A percentile compares a stretch with the other conserved stretches of the same genome.
Evolutionary conservation across 805 yeast species (phyloP).

Genomic region (Kodamaea jinghongensis): DNA sequence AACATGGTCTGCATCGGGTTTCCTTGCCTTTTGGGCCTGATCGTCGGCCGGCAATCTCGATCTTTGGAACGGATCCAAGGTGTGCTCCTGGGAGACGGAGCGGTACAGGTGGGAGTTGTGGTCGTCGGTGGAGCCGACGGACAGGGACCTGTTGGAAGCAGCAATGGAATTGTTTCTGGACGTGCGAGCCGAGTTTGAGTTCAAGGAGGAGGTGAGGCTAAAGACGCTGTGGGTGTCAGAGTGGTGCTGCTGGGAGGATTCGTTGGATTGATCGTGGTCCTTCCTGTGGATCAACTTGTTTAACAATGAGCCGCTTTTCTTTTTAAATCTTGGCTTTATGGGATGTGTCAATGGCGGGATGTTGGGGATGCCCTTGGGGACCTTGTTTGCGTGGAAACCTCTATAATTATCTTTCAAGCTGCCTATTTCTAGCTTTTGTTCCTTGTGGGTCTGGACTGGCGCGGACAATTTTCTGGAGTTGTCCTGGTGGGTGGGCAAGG

Average conservation of each 20-base stretch:
- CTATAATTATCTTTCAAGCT: conserved; percentile 27
- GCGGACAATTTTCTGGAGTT: not conserved
- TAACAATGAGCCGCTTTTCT: conserved; percentile 34
- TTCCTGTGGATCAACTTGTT: conserved; percentile 41
- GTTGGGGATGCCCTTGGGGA: conserved; percentile 27
- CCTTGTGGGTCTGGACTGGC: not conserved
- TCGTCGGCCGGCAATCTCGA: not conserved
- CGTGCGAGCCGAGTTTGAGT: conserved; percentile 6
- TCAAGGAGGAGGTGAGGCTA: conserved; percentile 2
- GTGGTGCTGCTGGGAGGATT: not conserved
- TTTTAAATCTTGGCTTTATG: conserved; percentile 45
- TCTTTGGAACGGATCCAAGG: not conserved
- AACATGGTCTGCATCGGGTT: too few relatives aligned
- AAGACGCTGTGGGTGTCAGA: conserved; percentile 1
- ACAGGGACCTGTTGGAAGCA: conserved; percentile 6
- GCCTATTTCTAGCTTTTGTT: conserved; percentile 2
- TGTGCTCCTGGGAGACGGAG: not conserved
- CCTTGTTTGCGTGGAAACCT: conserved; percentile 39
- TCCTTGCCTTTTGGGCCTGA: not conserved
- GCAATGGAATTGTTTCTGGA: conserved; percentile 12
- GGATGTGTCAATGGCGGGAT: conserved; percentile 50
- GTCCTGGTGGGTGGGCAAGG: not conserved
- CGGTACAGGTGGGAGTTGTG: conserved; percentile 15
- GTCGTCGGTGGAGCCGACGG: conserved; percentile 9
- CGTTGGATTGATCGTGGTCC: conserved; percentile 9